These are phyloP conservation scores for Talaromyces sp. DNA, from an alignment of 2,329 filamentous ascomycete genomes.

Conservation along the genomic window DNA sequence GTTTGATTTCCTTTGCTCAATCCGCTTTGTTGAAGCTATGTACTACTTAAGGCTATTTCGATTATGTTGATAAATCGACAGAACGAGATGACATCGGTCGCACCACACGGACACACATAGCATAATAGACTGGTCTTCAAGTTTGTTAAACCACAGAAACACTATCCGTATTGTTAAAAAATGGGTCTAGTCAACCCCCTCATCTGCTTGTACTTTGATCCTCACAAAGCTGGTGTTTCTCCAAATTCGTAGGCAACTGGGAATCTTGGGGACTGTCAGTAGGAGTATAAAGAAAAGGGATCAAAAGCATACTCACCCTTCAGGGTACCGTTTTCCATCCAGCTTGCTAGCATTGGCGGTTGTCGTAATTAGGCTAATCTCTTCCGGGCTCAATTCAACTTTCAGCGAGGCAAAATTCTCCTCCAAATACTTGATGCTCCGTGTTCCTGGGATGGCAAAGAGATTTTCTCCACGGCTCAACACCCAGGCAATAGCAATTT, in stretches of 20 bases:
- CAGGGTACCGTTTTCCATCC: conserved; percentile 5
- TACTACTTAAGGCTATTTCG: not conserved
- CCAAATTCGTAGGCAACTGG: conserved; percentile 7
- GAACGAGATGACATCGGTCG: not conserved
- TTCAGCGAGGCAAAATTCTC: conserved; percentile 3
- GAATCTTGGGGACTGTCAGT: not conserved
- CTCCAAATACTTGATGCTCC: conserved; percentile 9
- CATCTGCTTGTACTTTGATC: not conserved
- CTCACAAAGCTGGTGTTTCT: conserved; percentile 3
- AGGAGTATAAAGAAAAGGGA: not conserved
- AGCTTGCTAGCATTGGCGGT: not conserved
- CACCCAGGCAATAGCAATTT: conserved; percentile 48
- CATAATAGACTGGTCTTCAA: not conserved
- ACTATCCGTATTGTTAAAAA: not conserved
- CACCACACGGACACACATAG: not conserved
- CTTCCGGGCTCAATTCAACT: not conserved
- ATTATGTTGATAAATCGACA: not conserved
- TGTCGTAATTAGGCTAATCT: not conserved
- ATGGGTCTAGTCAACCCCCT: too few relatives aligned
- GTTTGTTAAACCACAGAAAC: not conserved
- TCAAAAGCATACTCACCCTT: not conserved
- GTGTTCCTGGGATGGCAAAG: conserved; percentile 7
- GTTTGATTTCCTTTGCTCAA: not conserved
- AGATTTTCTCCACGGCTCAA: conserved; percentile 5
- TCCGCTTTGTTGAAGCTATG: not conserved